phyloP scores from a whole-genome alignment of 176 grass and related monocot genomes.

The Zea mays region DNA sequence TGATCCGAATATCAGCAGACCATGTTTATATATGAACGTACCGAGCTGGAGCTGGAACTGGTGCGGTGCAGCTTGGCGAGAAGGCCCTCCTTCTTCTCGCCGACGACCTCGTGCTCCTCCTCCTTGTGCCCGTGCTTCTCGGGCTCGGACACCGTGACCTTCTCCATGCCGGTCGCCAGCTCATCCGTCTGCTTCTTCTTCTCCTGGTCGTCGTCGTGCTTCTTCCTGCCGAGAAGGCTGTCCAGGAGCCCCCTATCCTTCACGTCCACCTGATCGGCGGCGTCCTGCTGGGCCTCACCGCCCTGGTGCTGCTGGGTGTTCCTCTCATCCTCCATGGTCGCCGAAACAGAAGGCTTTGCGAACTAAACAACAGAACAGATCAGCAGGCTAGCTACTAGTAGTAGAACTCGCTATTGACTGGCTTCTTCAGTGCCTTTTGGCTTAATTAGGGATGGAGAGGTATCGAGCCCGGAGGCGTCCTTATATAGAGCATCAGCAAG shows the following conservation, averaged over 20 bases:
- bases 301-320: conserved; percentile 44
- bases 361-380: conserved; percentile 17
- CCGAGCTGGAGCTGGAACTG: conserved; percentile 89
- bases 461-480: not conserved
- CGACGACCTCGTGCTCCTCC: conserved; percentile 38
- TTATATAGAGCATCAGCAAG: conserved; percentile 37
- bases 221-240: conserved; percentile 60
- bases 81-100: conserved; percentile 78
- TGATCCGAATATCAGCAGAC: not conserved
- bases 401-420: conserved; percentile 30
- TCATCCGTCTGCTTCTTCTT: conserved; percentile 50
- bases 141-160: conserved; percentile 58
- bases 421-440: conserved; percentile 10
- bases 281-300: conserved; percentile 34
- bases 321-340: conserved; percentile 71
- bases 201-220: conserved; percentile 48
- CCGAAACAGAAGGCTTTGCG: not conserved
- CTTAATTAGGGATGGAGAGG: conserved; percentile 38
- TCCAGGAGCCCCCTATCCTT: conserved; percentile 68
- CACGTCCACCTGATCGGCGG: conserved; percentile 55
- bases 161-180: conserved; percentile 50
- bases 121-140: conserved; percentile 47
- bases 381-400: not conserved
- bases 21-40: conserved; percentile 29
- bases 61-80: conserved; percentile 72